Evolutionary conservation across 2,329 filamentous ascomycete genomes (phyloP).

Genomic region (Hymenoscyphus fructigenus): DNA sequence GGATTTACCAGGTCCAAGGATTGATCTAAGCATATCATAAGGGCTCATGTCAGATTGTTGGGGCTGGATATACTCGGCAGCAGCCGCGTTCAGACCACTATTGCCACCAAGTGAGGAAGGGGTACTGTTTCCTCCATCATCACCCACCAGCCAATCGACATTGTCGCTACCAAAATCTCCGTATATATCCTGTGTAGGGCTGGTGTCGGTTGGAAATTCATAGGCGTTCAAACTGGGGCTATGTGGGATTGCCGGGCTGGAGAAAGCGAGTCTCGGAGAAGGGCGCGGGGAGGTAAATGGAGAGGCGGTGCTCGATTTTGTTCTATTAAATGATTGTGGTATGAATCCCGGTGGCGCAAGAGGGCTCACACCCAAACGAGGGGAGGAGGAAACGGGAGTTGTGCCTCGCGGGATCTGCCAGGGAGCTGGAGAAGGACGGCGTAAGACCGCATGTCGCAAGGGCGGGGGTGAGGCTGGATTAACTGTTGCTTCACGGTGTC

Average conservation of each 20-base stretch:
- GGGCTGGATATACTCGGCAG: conserved; percentile 72
- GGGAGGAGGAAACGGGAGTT: conserved; percentile 81
- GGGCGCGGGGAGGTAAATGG: conserved; percentile 93
- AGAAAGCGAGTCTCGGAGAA: conserved; percentile 85
- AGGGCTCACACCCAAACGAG: conserved; percentile 78
- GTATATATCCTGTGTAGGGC: conserved; percentile 79
- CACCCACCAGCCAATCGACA: conserved; percentile 92
- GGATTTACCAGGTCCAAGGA: conserved; percentile 81
- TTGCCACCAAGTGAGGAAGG: conserved; percentile 68
- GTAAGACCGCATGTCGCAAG: conserved; percentile 84
- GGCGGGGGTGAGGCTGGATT: conserved; percentile 74
- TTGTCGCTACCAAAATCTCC: conserved; percentile 91
- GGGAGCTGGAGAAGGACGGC: conserved; percentile 86
- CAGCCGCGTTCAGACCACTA: conserved; percentile 73
- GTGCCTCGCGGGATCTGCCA: conserved; percentile 75
- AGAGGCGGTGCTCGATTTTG: conserved; percentile 76
- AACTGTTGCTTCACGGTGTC: conserved; percentile 68
- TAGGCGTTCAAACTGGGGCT: conserved; percentile 94
- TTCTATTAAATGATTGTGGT: conserved; percentile 72
- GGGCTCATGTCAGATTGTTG: conserved; percentile 89
- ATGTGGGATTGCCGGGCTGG: conserved; percentile 87
- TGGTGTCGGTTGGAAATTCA: conserved; percentile 82
- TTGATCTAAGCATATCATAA: conserved; percentile 95
- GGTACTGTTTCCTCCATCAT: conserved; percentile 78
- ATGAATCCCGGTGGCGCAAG: conserved; percentile 81